phyloP scores from a whole-genome alignment of 345 rosid species.

The Linum trigynum region DNA sequence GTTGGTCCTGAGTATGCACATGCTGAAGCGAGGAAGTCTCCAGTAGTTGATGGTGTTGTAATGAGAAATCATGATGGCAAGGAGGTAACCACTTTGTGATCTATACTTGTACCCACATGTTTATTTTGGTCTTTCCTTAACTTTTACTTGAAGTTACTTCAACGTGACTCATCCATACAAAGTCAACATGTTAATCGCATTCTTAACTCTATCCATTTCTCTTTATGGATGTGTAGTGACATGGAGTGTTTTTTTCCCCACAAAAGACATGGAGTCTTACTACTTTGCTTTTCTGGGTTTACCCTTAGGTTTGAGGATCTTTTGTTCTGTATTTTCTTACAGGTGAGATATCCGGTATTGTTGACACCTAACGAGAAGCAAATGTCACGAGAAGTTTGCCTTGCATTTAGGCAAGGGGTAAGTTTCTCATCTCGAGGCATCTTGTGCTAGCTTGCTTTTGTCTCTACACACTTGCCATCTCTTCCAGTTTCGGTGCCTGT shows the following conservation, averaged over 20 bases:
- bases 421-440: slow-evolving; percentile 5
- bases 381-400: slow-evolving; percentile 97
- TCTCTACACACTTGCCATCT: not conserved
- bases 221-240: not conserved
- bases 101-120: not conserved
- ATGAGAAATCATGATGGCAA: slow-evolving; percentile 97
- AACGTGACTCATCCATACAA: not conserved
- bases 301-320: not conserved
- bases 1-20: slow-evolving; percentile 99
- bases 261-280: not conserved
- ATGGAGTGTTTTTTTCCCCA: no score
- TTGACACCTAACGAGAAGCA: slow-evolving; percentile 95
- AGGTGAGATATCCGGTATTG: slow-evolving; percentile 87
- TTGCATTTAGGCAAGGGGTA: slow-evolving; percentile 96
- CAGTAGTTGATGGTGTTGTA: slow-evolving; percentile 99
- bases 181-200: not conserved
- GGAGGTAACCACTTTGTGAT: slow-evolving; percentile 45
- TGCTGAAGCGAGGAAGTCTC: slow-evolving; percentile 99
- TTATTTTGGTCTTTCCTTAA: not conserved
- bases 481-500: slow-evolving; percentile 1
- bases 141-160: not conserved
- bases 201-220: not conserved
- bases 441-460: not conserved
- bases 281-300: not conserved
- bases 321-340: slow-evolving; percentile 18